Evolutionary conservation across 306 rosid genomes (phyloP), one percentile per base, ranked within the genome.

Genomic region (Chamaecrista fasciculata): DNA sequence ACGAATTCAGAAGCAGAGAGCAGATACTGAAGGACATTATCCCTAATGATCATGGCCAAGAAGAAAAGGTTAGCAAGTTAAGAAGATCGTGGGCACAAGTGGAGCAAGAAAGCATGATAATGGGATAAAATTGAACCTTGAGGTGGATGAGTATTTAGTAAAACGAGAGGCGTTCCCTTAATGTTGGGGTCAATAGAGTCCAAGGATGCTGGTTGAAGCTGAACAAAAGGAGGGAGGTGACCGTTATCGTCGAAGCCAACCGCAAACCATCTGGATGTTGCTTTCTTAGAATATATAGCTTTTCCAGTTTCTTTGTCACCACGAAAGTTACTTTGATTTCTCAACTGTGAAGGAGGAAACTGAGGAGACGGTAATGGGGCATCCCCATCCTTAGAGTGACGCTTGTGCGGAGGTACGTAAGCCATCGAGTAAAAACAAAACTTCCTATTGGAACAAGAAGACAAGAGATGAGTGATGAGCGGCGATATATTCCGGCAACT

Each of bases 381-480:
- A 3, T 36, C 59, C 4, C 51, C 12, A 70, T 62, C 78, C 46
- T 78, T 69, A 19, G 82, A 55, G 23, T 36, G 81, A 18, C 82
- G 86, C 71, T 79, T 86, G 72, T 86, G 89, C 0, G 87, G 92
- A 8, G 92, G 87, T 5, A 84, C 36, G 71, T 86, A 86, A 15
- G 89, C 81, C 91, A 86, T 86, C n/a, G n/a, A n/a, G n/a, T n/a
- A n/a, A n/a, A n/a, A n/a, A n/a, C n/a, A n/a, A n/a, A n/a, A n/a
- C n/a, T n/a, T n/a, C n/a, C n/a, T n/a, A n/a, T n/a, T n/a, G n/a
- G n/a, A n/a, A n/a, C n/a, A n/a, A n/a, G n/a, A n/a, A n/a, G n/a
- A n/a, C n/a, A n/a, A n/a, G n/a, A n/a, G n/a, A n/a, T n/a, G n/a
- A n/a, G n/a, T n/a, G n/a, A n/a, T n/a, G n/a, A n/a, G n/a, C n/a